Evolutionary conservation across 164 flowering plant species (phyloP).

Genomic region (Cinnamomum chago): DNA sequence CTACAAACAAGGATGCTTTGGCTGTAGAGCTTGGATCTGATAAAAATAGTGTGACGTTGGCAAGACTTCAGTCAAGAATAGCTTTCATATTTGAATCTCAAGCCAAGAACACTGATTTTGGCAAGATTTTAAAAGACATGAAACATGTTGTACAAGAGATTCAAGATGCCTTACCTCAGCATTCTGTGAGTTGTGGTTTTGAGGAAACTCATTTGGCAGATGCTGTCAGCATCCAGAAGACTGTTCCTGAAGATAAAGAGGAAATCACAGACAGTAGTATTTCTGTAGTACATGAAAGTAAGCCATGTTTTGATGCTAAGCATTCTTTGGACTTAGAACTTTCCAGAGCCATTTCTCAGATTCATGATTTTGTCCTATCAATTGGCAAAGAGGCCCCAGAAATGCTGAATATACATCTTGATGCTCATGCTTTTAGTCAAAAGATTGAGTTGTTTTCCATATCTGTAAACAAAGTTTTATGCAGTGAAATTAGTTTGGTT

Average conservation of each 20-base stretch:
- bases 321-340: slow-evolving; percentile 29
- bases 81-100: slow-evolving; percentile 25
- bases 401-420: slow-evolving; percentile 35
- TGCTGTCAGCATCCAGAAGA: slow-evolving; percentile 23
- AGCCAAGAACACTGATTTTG: slow-evolving; percentile 20
- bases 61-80: slow-evolving; percentile 24
- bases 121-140: slow-evolving; percentile 46
- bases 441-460: slow-evolving; percentile 51
- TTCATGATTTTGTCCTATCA: slow-evolving; percentile 59
- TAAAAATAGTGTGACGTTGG: slow-evolving; percentile 8
- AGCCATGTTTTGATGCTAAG: neutral
- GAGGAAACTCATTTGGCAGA: slow-evolving; percentile 32
- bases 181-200: slow-evolving; percentile 17
- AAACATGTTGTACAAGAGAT: slow-evolving; percentile 44
- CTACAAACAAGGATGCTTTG: slow-evolving; percentile 17
- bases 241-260: slow-evolving; percentile 28
- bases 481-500: slow-evolving; percentile 30
- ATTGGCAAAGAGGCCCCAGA: slow-evolving; percentile 62
- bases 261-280: slow-evolving; percentile 26
- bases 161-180: slow-evolving; percentile 31
- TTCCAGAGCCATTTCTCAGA: slow-evolving; percentile 53
- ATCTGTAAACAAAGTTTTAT: slow-evolving; percentile 39
- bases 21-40: slow-evolving; percentile 8
- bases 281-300: slow-evolving; percentile 21
- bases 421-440: slow-evolving; percentile 33